Conservation (phyloP, 805 yeast genomes). For the Metschnikowia noctiluminum region DNA sequence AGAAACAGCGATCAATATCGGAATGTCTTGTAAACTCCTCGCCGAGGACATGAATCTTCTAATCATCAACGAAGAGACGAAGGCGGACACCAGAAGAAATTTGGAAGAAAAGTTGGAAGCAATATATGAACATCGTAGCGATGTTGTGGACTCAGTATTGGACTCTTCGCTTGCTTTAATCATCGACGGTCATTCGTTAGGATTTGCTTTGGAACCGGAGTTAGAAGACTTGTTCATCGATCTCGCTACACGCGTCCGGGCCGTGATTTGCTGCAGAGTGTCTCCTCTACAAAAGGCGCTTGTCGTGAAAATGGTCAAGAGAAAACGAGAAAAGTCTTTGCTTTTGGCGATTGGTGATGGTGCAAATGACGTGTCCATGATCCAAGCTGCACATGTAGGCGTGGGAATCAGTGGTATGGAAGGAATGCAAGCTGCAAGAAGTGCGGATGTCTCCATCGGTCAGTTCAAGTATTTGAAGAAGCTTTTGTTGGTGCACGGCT, state of each 20-base stretch:
- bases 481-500: constrained; percentile 86
- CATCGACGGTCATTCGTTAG: constrained; percentile 91
- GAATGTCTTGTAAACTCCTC: constrained; percentile 92
- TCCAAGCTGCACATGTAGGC: constrained; percentile 99
- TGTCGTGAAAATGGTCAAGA: constrained; percentile 90
- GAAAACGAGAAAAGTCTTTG: constrained; percentile 65
- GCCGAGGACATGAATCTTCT: constrained; percentile 95
- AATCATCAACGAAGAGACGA: constrained; percentile 81
- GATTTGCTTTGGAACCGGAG: constrained; percentile 78
- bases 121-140: constrained; percentile 60
- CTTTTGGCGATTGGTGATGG: constrained; percentile 97
- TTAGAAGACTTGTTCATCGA: constrained; percentile 75
- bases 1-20: constrained; percentile 97
- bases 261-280: constrained; percentile 96
- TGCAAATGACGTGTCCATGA: constrained; percentile 98
- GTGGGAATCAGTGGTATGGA: constrained; percentile 99
- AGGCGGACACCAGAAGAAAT: constrained; percentile 72
- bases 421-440: constrained; percentile 98
- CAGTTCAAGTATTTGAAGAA: constrained; percentile 86
- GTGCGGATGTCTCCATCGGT: constrained; percentile 96
- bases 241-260: constrained; percentile 83
- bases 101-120: constrained; percentile 74
- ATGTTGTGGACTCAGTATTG: constrained; percentile 54
- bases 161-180: constrained; percentile 78
- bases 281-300: constrained; percentile 96